Evolutionary conservation across 2,329 filamentous ascomycete species (phyloP).

Genomic region (Arthrobotrys entomopaga): DNA sequence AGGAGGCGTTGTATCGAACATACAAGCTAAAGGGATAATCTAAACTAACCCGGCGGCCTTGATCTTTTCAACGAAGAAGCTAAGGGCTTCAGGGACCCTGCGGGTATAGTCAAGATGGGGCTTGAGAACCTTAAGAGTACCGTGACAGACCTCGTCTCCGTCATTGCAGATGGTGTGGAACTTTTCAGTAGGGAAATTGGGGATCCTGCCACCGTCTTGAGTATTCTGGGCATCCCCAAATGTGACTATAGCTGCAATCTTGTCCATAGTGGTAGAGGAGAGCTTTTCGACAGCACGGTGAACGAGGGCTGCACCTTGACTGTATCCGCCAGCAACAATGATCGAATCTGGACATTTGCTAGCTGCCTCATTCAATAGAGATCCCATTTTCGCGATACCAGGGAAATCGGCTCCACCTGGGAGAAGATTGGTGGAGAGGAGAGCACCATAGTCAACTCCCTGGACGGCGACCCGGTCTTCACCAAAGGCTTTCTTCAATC

Average conservation of each 20-base stretch:
- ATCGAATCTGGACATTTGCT: slow-evolving; percentile 62
- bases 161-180: slow-evolving; percentile 63
- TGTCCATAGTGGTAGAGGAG: slow-evolving; percentile 58
- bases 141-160: slow-evolving; percentile 62
- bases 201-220: slow-evolving; percentile 63
- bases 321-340: slow-evolving; percentile 63
- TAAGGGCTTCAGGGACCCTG: slow-evolving; percentile 45
- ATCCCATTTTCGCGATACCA: slow-evolving; percentile 61
- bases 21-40: too few relatives aligned
- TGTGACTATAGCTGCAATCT: slow-evolving; percentile 62
- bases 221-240: slow-evolving; percentile 65
- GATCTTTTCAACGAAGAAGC: slow-evolving; percentile 37
- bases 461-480: slow-evolving; percentile 56
- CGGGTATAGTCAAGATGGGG: slow-evolving; percentile 62
- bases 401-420: slow-evolving; percentile 60
- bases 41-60: slow-evolving; percentile 24
- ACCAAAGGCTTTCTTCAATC: slow-evolving; percentile 55
- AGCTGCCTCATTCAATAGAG: slow-evolving; percentile 61
- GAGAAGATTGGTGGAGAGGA: slow-evolving; percentile 60
- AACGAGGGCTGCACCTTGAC: slow-evolving; percentile 61
- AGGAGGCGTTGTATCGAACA: too few relatives aligned
- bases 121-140: slow-evolving; percentile 61
- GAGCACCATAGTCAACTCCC: slow-evolving; percentile 62
- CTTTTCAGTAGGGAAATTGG: slow-evolving; percentile 61
- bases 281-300: slow-evolving; percentile 59